Evolutionary conservation across 1,284 basidiomycete genomes (phyloP).

Genomic region (Lignosus rhinocerotis): DNA sequence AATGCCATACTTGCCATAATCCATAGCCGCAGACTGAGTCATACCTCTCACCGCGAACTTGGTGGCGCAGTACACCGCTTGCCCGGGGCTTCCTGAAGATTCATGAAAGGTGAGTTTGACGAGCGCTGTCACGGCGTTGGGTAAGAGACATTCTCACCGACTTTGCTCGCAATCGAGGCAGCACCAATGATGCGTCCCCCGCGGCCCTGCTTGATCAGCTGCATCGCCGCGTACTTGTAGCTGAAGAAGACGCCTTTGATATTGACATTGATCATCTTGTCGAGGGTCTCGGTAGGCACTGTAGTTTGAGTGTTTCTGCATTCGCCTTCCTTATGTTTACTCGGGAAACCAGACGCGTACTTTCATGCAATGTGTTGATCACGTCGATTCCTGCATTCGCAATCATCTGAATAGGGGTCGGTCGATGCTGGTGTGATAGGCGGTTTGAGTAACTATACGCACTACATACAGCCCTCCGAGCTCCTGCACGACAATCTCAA

Average conservation of each 20-base stretch:
- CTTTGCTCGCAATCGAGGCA: constrained; percentile 22
- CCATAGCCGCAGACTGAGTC: constrained; percentile 24
- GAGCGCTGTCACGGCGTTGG: not conserved
- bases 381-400: constrained; percentile 34
- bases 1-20: constrained; percentile 21
- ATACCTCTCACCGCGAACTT: constrained; percentile 35
- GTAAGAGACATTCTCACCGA: constrained; percentile 2
- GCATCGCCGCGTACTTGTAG: constrained; percentile 34
- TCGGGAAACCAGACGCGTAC: not conserved
- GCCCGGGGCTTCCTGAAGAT: not conserved
- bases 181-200: constrained; percentile 34
- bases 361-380: constrained; percentile 15
- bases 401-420: constrained; percentile 27
- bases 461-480: constrained; percentile 30
- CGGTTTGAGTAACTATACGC: not conserved
- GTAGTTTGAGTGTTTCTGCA: not conserved
- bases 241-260: constrained; percentile 31
- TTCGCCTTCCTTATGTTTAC: not conserved
- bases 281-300: constrained; percentile 19
- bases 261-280: constrained; percentile 28
- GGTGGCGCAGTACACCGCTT: constrained; percentile 15
- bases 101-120: not conserved
- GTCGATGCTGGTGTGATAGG: not conserved
- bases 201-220: constrained; percentile 32
- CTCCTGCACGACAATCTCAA: constrained; percentile 28